Evolutionary conservation across 2,329 filamentous ascomycete species (phyloP).

Genomic region (Claviceps citrina): DNA sequence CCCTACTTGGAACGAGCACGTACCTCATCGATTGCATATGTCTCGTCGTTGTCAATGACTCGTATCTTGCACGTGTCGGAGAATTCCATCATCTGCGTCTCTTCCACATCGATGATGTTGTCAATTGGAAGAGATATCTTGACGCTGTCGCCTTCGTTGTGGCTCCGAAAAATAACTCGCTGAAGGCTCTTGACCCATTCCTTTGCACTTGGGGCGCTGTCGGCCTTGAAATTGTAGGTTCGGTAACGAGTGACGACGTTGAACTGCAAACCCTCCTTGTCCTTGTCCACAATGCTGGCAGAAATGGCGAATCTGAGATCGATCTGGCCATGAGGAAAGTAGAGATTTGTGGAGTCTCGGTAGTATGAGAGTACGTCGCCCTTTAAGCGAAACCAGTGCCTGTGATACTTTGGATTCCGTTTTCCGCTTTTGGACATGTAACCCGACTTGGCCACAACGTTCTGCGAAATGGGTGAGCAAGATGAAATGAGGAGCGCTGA

Average conservation of each 20-base stretch:
- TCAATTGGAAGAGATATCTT: constrained; percentile 84
- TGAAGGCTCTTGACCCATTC: constrained; percentile 95
- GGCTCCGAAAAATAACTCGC: constrained; percentile 85
- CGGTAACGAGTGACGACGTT: constrained; percentile 67
- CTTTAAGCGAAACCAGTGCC: constrained; percentile 88
- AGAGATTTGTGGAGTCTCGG: constrained; percentile 65
- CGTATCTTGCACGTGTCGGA: constrained; percentile 88
- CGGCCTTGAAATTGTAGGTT: constrained; percentile 76
- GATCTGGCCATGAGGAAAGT: constrained; percentile 84
- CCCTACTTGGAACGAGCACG: constrained; percentile 7
- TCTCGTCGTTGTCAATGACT: constrained; percentile 86
- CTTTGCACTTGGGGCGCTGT: constrained; percentile 73
- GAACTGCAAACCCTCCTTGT: constrained; percentile 64
- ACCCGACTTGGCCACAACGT: constrained; percentile 68
- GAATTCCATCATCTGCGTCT: constrained; percentile 78
- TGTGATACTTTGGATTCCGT: constrained; percentile 71
- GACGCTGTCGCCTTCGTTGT: constrained; percentile 92
- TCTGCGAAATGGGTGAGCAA: constrained; percentile 26
- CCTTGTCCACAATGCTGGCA: constrained; percentile 60
- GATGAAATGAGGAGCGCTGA: neutral
- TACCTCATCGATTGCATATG: constrained; percentile 87
- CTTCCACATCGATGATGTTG: constrained; percentile 84
- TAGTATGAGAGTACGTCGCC: constrained; percentile 89
- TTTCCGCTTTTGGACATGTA: constrained; percentile 79
- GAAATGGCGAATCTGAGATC: constrained; percentile 86